Conservation (phyloP, 2,329 filamentous ascomycete species). For the Neophaeococcomyces mojaviensis region DNA sequence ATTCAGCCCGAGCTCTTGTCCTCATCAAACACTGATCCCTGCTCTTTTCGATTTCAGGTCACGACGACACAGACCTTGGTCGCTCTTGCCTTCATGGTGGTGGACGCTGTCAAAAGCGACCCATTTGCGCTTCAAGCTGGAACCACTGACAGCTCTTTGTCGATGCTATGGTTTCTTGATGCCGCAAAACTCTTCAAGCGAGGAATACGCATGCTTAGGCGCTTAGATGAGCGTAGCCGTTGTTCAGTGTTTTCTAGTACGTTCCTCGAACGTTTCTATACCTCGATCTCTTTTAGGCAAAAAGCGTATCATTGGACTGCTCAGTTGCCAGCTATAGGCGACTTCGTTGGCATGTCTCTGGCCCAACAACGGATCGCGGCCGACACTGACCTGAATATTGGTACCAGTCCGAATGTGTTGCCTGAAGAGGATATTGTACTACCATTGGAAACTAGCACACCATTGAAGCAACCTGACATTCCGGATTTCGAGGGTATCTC, state of each 20-base stretch:
- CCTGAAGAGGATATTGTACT: not conserved
- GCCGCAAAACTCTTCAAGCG: slow-evolving; percentile 6
- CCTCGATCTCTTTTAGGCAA: slow-evolving; percentile 4
- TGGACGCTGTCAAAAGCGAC: slow-evolving; percentile 1
- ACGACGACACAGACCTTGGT: slow-evolving; percentile 3
- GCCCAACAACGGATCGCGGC: not conserved
- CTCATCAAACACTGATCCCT: not conserved
- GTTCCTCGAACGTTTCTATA: slow-evolving; percentile 7
- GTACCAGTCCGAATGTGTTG: not conserved
- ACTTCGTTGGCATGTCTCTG: slow-evolving; percentile 6
- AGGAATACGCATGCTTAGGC: slow-evolving; percentile 2
- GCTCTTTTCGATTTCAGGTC: slow-evolving; percentile 1
- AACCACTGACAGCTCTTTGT: not conserved
- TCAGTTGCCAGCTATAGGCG: slow-evolving; percentile 6
- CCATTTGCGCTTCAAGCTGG: not conserved
- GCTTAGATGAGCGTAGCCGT: slow-evolving; percentile 3
- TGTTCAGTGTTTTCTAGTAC: not conserved
- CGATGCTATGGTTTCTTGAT: slow-evolving; percentile 5
- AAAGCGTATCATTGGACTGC: slow-evolving; percentile 1
- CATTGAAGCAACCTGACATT: not conserved
- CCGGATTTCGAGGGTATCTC: not conserved
- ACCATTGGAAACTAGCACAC: not conserved
- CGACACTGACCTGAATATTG: not conserved
- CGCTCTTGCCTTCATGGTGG: slow-evolving; percentile 6
- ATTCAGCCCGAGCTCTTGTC: not conserved